Percentiles rank a stretch among this genome's conserved stretches.
Conservation (phyloP, 192 early-diverging fungal genomes). For the Chytriomyces sp. region DNA sequence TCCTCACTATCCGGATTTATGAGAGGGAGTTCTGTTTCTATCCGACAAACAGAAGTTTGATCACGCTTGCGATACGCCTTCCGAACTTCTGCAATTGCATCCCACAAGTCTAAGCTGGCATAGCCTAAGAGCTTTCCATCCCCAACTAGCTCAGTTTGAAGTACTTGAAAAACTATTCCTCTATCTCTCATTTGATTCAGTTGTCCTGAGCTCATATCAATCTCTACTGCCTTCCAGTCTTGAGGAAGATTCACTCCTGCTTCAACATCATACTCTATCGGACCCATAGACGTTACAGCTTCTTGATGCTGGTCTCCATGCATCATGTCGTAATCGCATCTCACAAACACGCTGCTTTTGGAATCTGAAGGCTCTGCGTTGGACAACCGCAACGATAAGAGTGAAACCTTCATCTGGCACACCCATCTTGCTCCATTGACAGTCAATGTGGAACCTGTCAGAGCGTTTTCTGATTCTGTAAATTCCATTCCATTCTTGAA, state of each 20-base stretch:
- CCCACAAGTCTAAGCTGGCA: constrained; percentile 32
- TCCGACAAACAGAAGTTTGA: neutral
- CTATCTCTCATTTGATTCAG: neutral
- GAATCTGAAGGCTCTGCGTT: neutral
- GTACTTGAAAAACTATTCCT: constrained; percentile 16
- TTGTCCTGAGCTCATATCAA: constrained; percentile 4
- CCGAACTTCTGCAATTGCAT: constrained; percentile 14
- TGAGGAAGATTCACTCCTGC: no score
- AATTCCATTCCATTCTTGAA: constrained; percentile 25
- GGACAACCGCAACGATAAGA: neutral
- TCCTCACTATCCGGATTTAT: constrained; percentile 29
- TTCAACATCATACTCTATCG: no score
- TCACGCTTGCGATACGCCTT: constrained; percentile 19
- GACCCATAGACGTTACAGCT: no score
- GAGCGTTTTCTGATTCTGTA: neutral
- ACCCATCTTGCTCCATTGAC: neutral
- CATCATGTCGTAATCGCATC: no score
- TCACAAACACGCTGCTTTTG: neutral
- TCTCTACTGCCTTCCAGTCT: neutral
- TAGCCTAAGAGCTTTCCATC: constrained; percentile 28
- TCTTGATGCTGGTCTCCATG: no score
- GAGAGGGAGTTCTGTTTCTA: constrained; percentile 29
- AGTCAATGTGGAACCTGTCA: neutral
- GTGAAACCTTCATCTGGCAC: constrained; percentile 12
- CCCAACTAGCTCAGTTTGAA: no score